Base-by-base conservation (phyloP, 2,329 filamentous ascomycete genomes). In the Phyllachora maydis region DNA sequence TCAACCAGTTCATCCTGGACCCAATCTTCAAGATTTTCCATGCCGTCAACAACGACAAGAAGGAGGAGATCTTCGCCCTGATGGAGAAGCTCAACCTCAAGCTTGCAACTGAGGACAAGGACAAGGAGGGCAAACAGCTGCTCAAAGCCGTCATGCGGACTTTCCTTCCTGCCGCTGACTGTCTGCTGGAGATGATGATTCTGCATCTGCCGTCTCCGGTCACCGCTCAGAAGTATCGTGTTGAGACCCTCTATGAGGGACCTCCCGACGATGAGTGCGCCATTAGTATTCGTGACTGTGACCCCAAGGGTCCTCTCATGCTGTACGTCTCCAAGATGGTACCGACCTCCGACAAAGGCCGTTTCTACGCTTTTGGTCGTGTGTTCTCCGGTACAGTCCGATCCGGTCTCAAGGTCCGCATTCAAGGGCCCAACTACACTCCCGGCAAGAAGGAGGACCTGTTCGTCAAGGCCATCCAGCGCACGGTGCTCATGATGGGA, bases 301-400 rank as follows among this genome's bases (percentile, higher is more conserved):
- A 98, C 56, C 67, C 85, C 57, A 91, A 92, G 66, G 88, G 69
- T 54, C 79, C 85, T 46, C 88, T 98, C 58, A 98, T 98, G 88
- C 68, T 95, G 41, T 98, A 98, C 77, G 83, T 98, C 55, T 98
- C 88, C 56, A 98, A 98, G 81, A 98, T 98, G 88, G 88, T 98
- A 49, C 88, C 88, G 46, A 98, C 88, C 42, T 90, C 82, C 45
- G 88, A 98, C 52, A 95, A 93, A 76, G 88, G 88, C 59, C 85
- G 88, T 62, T 98, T 98, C 81, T 98, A 93, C 65, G 88, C 88
- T 54, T 98, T 98, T 64, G 88, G 88, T 62, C 88, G 88, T 91
- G 88, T 98, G 61, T 98, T 95, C 70, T 65, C 88, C 42, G 88
- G 88, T 77, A 95, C 83, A 51, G 88, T 93, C 64, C 67, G 67